Evolutionary conservation across 805 yeast genomes (phyloP).

Genomic region (Blastobotrys robertii): DNA sequence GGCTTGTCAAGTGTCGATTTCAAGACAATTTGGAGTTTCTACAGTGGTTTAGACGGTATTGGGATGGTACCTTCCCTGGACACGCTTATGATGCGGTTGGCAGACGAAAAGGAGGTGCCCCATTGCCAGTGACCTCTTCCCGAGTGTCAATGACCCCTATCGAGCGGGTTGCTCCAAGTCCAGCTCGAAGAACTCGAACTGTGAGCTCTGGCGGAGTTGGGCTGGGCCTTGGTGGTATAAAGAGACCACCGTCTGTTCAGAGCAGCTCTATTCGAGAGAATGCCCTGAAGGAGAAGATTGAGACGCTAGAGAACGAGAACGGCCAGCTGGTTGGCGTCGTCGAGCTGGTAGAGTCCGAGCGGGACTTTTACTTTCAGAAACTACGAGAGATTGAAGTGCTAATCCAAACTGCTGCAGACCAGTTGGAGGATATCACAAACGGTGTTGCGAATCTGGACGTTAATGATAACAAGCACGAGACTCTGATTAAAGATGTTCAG

Average conservation of each 20-base stretch:
- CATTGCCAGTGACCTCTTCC: background rate
- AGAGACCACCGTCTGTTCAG: slow-evolving; percentile 4
- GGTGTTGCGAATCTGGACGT: background rate
- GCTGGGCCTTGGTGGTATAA: slow-evolving; percentile 2
- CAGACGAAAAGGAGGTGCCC: slow-evolving; percentile 36
- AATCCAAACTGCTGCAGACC: slow-evolving; percentile 52
- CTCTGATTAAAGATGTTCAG: slow-evolving; percentile 52
- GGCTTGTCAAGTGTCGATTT: slow-evolving; percentile 72
- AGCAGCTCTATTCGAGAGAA: slow-evolving; percentile 24
- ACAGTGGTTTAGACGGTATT: slow-evolving; percentile 81
- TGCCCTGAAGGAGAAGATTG: slow-evolving; percentile 35
- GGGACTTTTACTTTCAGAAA: slow-evolving; percentile 85
- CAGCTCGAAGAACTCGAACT: slow-evolving; percentile 2
- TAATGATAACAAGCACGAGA: slow-evolving; percentile 25
- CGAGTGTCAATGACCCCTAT: slow-evolving; percentile 1
- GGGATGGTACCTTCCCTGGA: slow-evolving; percentile 69
- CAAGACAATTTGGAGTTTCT: slow-evolving; percentile 91
- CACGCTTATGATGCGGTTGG: slow-evolving; percentile 60
- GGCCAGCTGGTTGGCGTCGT: slow-evolving; percentile 49
- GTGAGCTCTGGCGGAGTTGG: slow-evolving; percentile 2
- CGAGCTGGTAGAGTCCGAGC: slow-evolving; percentile 60
- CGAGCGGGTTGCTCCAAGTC: slow-evolving; percentile 5
- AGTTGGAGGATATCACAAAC: slow-evolving; percentile 25
- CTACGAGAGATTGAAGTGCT: slow-evolving; percentile 80
- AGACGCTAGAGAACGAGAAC: slow-evolving; percentile 39